Conservation (phyloP, 192 early-diverging fungal genomes). For the Fimicolochytrium jonesii region DNA sequence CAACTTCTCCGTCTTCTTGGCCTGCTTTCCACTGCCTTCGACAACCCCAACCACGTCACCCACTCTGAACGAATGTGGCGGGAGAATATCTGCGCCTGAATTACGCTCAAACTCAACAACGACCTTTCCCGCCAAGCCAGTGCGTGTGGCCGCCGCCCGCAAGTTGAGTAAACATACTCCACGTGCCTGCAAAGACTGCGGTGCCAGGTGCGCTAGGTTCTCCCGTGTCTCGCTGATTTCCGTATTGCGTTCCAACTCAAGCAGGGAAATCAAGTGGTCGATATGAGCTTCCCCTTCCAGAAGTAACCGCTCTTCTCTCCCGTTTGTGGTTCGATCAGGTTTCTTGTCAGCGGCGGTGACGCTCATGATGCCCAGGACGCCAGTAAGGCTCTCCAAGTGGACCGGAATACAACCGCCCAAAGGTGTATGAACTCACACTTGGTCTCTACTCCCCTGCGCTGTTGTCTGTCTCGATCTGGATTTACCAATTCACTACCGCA, state of each 20-base stretch:
- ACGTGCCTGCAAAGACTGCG: slow-evolving; percentile 7
- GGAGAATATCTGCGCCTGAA: background rate
- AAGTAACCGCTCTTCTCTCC: no score
- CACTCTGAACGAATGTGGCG: slow-evolving; percentile 13
- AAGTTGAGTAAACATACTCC: slow-evolving; percentile 14
- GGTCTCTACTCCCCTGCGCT: no score
- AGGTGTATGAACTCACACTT: no score
- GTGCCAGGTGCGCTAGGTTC: slow-evolving; percentile 17
- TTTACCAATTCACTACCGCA: no score
- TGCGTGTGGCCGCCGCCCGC: slow-evolving; percentile 15
- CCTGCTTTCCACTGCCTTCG: background rate
- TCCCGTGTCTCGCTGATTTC: background rate
- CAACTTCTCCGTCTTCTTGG: background rate
- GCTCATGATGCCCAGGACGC: no score
- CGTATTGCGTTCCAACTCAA: slow-evolving; percentile 5
- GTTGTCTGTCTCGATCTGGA: no score
- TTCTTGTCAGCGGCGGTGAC: no score
- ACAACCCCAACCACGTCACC: slow-evolving; percentile 11
- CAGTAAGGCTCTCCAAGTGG: no score
- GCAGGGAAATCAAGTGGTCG: no score
- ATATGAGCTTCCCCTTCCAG: no score
- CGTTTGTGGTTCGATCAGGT: no score
- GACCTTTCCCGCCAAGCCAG: slow-evolving; percentile 21
- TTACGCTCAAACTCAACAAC: slow-evolving; percentile 16
- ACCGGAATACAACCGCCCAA: no score